phyloP scores from a whole-genome alignment of 148 eudicot genomes.

The Vaccinium corymbosum region DNA sequence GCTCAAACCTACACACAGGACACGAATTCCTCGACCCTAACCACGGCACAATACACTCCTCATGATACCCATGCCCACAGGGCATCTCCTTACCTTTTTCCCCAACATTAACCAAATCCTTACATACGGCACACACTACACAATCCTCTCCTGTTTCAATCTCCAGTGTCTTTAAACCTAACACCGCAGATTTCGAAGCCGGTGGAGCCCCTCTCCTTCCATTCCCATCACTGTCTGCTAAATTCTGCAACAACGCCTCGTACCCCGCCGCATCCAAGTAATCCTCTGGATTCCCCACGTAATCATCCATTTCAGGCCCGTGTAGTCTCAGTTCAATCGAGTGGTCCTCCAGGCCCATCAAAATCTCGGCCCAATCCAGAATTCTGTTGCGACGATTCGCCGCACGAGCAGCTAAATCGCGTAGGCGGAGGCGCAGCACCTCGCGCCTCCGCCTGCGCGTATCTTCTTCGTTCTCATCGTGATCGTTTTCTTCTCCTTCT shows the following conservation, averaged over 20 bases:
- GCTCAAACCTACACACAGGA: constrained; percentile 86
- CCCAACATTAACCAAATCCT: constrained; percentile 59
- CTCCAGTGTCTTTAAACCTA: constrained; percentile 34
- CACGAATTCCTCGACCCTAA: constrained; percentile 75
- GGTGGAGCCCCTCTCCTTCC: constrained; percentile 85
- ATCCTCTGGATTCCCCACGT: constrained; percentile 72
- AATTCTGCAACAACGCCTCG: constrained; percentile 67
- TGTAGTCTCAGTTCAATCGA: constrained; percentile 65
- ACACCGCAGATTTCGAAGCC: constrained; percentile 56
- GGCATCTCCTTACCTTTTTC: constrained; percentile 66
- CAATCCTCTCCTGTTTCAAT: constrained; percentile 28
- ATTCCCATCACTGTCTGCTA: constrained; percentile 63
- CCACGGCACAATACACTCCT: constrained; percentile 83
- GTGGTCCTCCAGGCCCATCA: constrained; percentile 83
- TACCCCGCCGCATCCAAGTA: constrained; percentile 83
- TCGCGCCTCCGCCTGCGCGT: constrained; percentile 48
- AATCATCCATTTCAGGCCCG: constrained; percentile 43
- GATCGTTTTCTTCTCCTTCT: constrained; percentile 26
- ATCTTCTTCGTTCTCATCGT: constrained; percentile 31
- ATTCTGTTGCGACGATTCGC: constrained; percentile 51
- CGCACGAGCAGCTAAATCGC: constrained; percentile 54
- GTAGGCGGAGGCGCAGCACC: constrained; percentile 46
- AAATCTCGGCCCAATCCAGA: constrained; percentile 82
- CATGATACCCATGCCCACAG: constrained; percentile 83
- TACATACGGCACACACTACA: constrained; percentile 64